Conservation (phyloP, 768 basidiomycete species). For the Naganishia onofrii region DNA sequence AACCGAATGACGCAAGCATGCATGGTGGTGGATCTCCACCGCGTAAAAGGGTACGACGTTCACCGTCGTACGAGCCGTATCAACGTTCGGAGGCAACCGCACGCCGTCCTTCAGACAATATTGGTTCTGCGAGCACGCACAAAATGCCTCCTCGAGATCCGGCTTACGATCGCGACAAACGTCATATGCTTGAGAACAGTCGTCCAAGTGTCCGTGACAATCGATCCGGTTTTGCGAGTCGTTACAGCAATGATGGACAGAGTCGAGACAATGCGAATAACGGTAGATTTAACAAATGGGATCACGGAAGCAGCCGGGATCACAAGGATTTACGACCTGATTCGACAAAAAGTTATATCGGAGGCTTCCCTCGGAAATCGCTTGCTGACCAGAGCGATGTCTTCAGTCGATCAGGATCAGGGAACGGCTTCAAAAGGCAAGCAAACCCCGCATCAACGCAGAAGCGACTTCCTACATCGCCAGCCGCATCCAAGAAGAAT, state of each 20-base stretch:
- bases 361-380: background rate
- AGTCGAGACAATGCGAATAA: background rate
- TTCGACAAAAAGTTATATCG: background rate
- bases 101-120: background rate
- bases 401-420: no score
- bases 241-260: no score
- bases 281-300: background rate
- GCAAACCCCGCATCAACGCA: background rate
- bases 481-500: background rate
- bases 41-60: slow-evolving; percentile 14
- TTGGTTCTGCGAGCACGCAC: background rate
- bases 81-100: background rate
- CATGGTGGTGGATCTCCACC: background rate
- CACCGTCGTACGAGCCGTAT: slow-evolving; percentile 19
- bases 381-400: background rate
- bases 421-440: background rate
- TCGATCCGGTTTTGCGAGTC: background rate
- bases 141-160: background rate
- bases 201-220: background rate
- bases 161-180: background rate
- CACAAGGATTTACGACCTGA: background rate
- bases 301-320: background rate
- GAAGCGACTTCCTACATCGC: background rate
- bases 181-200: background rate
- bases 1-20: background rate